Evolutionary conservation across 2,329 filamentous ascomycete genomes (phyloP).

Genomic region (Cercospora brassicicola): DNA sequence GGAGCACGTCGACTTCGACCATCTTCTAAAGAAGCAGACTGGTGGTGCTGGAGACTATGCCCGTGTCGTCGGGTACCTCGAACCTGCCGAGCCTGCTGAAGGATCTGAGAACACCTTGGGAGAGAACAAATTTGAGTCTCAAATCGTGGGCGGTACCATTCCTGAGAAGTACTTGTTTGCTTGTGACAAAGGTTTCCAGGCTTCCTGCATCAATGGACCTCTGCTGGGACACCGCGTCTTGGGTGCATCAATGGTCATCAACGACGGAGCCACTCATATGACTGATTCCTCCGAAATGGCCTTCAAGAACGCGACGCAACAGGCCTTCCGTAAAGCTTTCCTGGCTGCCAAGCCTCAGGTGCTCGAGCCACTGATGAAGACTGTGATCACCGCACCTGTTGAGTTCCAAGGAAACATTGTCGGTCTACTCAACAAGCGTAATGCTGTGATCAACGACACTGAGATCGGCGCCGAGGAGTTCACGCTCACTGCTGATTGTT

Average conservation of each 20-base stretch:
- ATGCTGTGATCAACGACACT: conserved; percentile 90
- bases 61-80: conserved; percentile 86
- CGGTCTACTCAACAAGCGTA: conserved; percentile 93
- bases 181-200: conserved; percentile 90
- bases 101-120: conserved; percentile 56
- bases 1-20: conserved; percentile 79
- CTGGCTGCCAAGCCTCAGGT: conserved; percentile 75
- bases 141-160: conserved; percentile 85
- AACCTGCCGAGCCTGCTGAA: conserved; percentile 61
- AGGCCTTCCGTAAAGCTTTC: conserved; percentile 96
- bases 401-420: conserved; percentile 98
- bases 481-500: conserved; percentile 86
- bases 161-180: conserved; percentile 94
- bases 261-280: conserved; percentile 94
- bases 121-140: conserved; percentile 80
- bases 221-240: conserved; percentile 91
- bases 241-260: conserved; percentile 85
- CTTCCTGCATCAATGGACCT: conserved; percentile 80
- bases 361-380: conserved; percentile 97
- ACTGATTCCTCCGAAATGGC: conserved; percentile 97
- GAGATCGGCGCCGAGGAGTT: conserved; percentile 94
- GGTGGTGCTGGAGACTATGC: conserved; percentile 95
- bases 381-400: conserved; percentile 87
- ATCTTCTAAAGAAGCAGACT: conserved; percentile 89
- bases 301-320: conserved; percentile 90